These are phyloP conservation scores for Heritiera fomes DNA, from an alignment of 345 rosid genomes.

Conservation along the genomic window DNA sequence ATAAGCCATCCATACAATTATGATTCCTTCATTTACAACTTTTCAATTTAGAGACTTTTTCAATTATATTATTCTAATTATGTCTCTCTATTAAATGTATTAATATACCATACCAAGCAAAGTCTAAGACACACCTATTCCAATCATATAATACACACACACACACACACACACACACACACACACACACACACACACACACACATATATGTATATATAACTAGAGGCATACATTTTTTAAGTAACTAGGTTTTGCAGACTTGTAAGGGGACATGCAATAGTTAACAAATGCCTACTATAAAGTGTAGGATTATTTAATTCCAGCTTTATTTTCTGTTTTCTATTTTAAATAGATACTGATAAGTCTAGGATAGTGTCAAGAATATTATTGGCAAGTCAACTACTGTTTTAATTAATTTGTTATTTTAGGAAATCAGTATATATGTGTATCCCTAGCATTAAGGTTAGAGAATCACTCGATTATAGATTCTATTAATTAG, in stretches of 20 bases:
- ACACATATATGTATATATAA: background rate
- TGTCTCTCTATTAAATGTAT: background rate
- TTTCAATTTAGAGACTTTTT: background rate
- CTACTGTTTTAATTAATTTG: too few relatives aligned
- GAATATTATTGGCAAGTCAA: too few relatives aligned
- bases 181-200: too few relatives aligned
- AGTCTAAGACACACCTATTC: background rate
- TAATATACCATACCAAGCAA: background rate
- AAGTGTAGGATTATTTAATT: too few relatives aligned
- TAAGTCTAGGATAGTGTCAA: too few relatives aligned
- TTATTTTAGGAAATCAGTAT: too few relatives aligned
- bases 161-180: too few relatives aligned
- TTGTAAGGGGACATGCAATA: background rate
- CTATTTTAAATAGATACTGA: too few relatives aligned
- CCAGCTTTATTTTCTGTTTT: too few relatives aligned
- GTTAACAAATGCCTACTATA: background rate
- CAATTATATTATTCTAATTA: background rate
- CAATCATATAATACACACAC: background rate
- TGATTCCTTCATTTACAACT: background rate
- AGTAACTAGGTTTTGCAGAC: background rate
- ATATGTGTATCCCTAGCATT: too few relatives aligned
- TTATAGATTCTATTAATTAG: too few relatives aligned
- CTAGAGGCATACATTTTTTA: background rate
- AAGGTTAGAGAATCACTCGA: too few relatives aligned
- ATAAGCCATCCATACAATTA: background rate